A percentile compares a stretch with the other conserved stretches of the same genome.
Evolutionary conservation across 108 stramenopile genomes (phyloP).

Genomic region (Asterionellopsis glacialis): DNA sequence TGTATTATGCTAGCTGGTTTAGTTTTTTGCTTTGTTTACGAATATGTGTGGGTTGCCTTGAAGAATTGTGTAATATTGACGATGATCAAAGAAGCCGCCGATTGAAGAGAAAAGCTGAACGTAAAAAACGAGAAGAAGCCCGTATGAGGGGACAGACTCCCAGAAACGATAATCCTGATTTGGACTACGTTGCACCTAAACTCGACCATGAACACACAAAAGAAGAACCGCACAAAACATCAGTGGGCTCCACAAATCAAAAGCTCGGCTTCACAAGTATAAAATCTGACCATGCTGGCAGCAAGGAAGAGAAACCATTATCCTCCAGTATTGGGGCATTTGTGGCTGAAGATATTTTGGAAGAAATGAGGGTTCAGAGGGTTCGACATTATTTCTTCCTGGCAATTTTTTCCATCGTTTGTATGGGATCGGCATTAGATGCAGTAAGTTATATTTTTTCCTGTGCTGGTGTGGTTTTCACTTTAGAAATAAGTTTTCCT

Average conservation of each 20-base stretch:
- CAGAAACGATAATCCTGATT: neutral
- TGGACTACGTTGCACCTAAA: neutral
- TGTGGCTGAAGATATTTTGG: neutral
- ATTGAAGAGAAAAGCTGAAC: conserved; percentile 1
- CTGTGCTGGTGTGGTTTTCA: too few species aligned
- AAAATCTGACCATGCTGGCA: neutral
- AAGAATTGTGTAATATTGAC: conserved; percentile 34
- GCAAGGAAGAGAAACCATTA: neutral
- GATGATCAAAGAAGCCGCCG: conserved; percentile 6
- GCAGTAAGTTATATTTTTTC: conserved; percentile 7
- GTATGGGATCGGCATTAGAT: conserved; percentile 40
- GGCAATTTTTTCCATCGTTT: conserved; percentile 28
- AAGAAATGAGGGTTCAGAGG: neutral
- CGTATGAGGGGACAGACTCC: too few species aligned
- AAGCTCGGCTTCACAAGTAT: neutral
- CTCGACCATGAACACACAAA: neutral
- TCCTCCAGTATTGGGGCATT: neutral
- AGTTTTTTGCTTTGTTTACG: conserved; percentile 32
- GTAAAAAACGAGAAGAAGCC: neutral
- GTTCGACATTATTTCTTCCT: conserved; percentile 26
- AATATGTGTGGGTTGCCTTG: conserved; percentile 39
- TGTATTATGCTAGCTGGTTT: conserved; percentile 47
- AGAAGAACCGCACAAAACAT: neutral
- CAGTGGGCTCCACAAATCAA: neutral
- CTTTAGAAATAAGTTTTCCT: too few species aligned